phyloP scores from a whole-genome alignment of 2,329 filamentous ascomycete species.

The Diplodia mutila region DNA sequence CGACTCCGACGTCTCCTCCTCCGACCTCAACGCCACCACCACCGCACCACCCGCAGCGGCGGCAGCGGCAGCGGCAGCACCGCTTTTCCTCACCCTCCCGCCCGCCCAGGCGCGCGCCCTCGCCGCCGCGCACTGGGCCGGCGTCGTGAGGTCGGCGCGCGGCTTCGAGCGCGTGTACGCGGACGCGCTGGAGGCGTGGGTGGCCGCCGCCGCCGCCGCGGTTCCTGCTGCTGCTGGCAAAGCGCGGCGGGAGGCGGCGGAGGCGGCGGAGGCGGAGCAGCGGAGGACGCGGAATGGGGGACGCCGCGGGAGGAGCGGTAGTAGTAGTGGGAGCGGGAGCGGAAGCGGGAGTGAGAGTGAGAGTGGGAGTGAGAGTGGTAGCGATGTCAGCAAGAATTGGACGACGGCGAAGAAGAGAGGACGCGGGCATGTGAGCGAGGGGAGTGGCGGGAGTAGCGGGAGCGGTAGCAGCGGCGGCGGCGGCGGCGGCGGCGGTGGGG shows the following conservation, averaged over 20 bases:
- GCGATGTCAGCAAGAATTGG: not conserved
- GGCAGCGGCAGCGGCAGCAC: not conserved
- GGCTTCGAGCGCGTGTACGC: constrained; percentile 1
- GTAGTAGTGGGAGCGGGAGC: not conserved
- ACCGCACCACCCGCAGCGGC: no score
- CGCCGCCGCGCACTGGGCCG: not conserved
- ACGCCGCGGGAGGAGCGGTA: not conserved
- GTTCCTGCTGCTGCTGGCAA: no score
- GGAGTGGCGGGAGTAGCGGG: not conserved
- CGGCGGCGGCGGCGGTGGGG: no score
- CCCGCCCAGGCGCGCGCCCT: not conserved
- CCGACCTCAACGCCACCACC: not conserved
- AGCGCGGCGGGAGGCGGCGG: no score
- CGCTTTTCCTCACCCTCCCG: not conserved
- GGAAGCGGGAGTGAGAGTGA: no score
- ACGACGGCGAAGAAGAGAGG: not conserved
- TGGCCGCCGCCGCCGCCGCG: not conserved
- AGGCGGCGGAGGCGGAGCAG: no score
- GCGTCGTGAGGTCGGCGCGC: not conserved
- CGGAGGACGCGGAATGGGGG: no score
- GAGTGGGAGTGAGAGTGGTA: not conserved
- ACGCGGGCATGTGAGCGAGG: not conserved
- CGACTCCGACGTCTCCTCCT: not conserved
- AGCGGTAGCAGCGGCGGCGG: not conserved
- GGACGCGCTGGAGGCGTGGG: not conserved